Evolutionary conservation across 805 yeast genomes (phyloP), one percentile per base, ranked within the genome.

Genomic region (Priceomyces castillae): DNA sequence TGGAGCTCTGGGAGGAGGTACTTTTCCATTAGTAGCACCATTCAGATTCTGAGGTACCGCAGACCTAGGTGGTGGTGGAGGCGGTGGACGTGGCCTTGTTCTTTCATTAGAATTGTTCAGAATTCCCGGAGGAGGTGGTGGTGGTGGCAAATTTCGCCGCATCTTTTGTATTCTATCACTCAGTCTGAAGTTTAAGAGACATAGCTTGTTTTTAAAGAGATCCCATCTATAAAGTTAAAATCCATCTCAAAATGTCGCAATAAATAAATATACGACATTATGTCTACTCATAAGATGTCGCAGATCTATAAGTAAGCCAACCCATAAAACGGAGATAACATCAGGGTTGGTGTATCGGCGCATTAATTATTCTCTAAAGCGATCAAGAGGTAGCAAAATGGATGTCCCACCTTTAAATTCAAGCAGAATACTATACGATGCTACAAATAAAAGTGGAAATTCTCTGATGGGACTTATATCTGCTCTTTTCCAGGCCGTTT

Each of bases 11-110:
- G 42, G 45, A 12, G 57, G 50, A 7, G 46, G 56, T 20, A 59
- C 35, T 33, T 40, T 36, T 15, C 42, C 38, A 17, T 47, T 18
- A n/a, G 34, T 23, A 18, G 26, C 34, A 17, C 25, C 34, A n/a
- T n/a, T 26, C 15, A 23, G 12, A 6, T 25, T 26, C 14, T 23
- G 17, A 17, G 18, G 23, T 19, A 34, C 17, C 31, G 57, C 62
- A 12, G 67, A 65, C 7, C 70, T 64, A 12, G 71, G 67, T 30
- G 71, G 67, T 28, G 67, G 67, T 19, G 59, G 58, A 12, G 59
- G 55, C 30, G 51, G 54, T 35, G 56, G 39, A 35, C 52, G 49
- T 15, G 52, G 46, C 23, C 54, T 54, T 56, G 50, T 45, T 35
- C 30, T 34, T 22, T 18, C 34, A 10, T n/a, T 26, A 15, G 34